Evolutionary conservation across 2,329 filamentous ascomycete genomes (phyloP).

Genomic region (Hymenotorrendiella dingleyae): DNA sequence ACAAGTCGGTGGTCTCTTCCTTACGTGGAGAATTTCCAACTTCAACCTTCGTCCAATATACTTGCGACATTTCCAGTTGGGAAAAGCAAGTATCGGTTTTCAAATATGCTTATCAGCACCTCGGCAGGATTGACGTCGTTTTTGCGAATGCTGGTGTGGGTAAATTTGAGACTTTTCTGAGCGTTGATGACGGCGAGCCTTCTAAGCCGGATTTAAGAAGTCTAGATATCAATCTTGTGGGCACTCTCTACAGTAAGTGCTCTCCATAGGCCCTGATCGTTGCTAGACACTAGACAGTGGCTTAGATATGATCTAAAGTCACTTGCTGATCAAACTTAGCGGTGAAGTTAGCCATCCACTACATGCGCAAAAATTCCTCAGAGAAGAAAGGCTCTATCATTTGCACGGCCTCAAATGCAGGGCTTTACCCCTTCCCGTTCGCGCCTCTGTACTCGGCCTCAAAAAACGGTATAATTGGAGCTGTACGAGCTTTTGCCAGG

Average conservation of each 20-base stretch:
- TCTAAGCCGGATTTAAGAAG: slow-evolving; percentile 19
- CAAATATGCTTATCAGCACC: slow-evolving; percentile 14
- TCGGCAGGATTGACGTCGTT: slow-evolving; percentile 25
- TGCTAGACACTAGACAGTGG: neutral
- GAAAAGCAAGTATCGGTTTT: slow-evolving; percentile 24
- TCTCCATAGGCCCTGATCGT: no score
- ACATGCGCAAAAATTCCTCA: slow-evolving; percentile 40
- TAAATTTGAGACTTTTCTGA: slow-evolving; percentile 15
- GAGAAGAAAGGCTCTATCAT: slow-evolving; percentile 35
- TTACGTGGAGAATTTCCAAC: slow-evolving; percentile 11
- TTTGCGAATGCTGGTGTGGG: slow-evolving; percentile 27
- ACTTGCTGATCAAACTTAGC: slow-evolving; percentile 28
- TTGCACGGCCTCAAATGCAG: slow-evolving; percentile 48
- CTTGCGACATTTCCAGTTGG: slow-evolving; percentile 25
- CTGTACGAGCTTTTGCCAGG: slow-evolving; percentile 42
- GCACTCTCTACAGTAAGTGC: slow-evolving; percentile 21
- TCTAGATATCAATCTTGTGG: slow-evolving; percentile 21
- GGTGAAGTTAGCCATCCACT: slow-evolving; percentile 43
- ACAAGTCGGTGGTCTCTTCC: slow-evolving; percentile 15
- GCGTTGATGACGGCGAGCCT: slow-evolving; percentile 9
- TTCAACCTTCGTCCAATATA: slow-evolving; percentile 16
- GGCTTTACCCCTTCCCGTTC: slow-evolving; percentile 45
- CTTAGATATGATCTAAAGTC: no score
- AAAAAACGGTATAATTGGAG: slow-evolving; percentile 43
- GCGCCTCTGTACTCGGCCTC: slow-evolving; percentile 44